A percentile compares a stretch with the other conserved stretches of the same genome.
These are phyloP conservation scores for Syzygium syzygioides DNA, from an alignment of 441 rosid genomes.

Conservation along the genomic window DNA sequence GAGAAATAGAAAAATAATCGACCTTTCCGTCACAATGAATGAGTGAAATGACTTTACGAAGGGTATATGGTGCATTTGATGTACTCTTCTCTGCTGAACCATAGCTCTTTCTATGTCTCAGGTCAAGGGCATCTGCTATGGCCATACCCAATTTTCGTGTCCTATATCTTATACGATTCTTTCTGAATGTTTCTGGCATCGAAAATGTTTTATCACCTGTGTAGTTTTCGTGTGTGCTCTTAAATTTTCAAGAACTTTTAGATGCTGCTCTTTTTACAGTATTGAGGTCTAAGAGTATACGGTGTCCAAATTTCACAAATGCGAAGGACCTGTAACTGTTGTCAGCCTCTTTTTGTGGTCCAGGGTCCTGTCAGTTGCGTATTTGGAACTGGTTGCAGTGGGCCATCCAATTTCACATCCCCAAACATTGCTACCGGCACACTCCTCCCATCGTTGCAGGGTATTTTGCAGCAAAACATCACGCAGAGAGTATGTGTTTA, in stretches of 20 bases:
- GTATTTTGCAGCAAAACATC: conserved; percentile 74
- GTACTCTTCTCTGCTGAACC: background rate
- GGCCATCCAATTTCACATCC: conserved; percentile 37
- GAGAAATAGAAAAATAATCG: background rate
- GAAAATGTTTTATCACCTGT: background rate
- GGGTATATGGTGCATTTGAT: background rate
- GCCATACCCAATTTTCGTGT: background rate
- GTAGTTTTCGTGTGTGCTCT: background rate
- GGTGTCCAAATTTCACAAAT: conserved; percentile 22
- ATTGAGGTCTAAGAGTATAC: background rate
- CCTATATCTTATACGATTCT: background rate
- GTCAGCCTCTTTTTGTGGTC: conserved; percentile 22
- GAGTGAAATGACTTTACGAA: background rate
- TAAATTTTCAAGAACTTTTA: background rate
- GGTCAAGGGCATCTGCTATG: background rate
- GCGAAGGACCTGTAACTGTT: conserved; percentile 34
- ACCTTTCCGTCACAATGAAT: background rate
- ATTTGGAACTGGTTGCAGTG: conserved; percentile 38
- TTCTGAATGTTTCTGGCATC: background rate
- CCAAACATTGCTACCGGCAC: conserved; percentile 34
- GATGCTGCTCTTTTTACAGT: background rate
- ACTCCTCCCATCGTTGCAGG: conserved; percentile 72
- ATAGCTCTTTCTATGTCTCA: background rate
- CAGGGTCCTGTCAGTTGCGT: conserved; percentile 63
- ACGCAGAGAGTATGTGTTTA: conserved; percentile 58